Evolutionary conservation across 2,329 filamentous ascomycete genomes (phyloP).

Genomic region (Aspergillus pseudotamarii): DNA sequence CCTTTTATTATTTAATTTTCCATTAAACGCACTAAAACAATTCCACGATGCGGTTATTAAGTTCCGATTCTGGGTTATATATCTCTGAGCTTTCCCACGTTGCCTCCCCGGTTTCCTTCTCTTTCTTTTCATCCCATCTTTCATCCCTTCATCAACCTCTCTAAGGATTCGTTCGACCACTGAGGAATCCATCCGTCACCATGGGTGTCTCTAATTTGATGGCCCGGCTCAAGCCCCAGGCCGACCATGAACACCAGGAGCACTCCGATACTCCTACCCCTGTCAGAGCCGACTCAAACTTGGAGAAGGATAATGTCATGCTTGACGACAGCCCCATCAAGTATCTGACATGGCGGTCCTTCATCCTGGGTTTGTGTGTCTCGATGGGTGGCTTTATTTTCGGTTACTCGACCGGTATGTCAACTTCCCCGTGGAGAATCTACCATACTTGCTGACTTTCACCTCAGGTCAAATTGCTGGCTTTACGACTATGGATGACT

Average conservation of each 20-base stretch:
- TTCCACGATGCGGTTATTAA: slow-evolving; percentile 24
- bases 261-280: slow-evolving; percentile 38
- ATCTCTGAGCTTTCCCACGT: slow-evolving; percentile 19
- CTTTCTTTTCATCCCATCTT: slow-evolving; percentile 11
- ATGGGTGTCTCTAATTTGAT: slow-evolving; percentile 37
- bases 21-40: slow-evolving; percentile 2
- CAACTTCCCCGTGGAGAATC: neutral
- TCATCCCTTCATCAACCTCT: neutral
- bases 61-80: slow-evolving; percentile 25
- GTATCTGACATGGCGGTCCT: slow-evolving; percentile 46
- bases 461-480: slow-evolving; percentile 46
- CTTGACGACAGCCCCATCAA: slow-evolving; percentile 47
- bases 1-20: slow-evolving; percentile 17
- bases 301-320: slow-evolving; percentile 36
- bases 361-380: slow-evolving; percentile 48
- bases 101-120: slow-evolving; percentile 16
- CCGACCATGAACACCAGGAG: slow-evolving; percentile 34
- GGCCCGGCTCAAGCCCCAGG: slow-evolving; percentile 32
- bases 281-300: slow-evolving; percentile 33
- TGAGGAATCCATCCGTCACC: slow-evolving; percentile 12
- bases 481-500: slow-evolving; percentile 51
- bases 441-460: slow-evolving; percentile 1
- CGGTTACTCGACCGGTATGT: slow-evolving; percentile 47
- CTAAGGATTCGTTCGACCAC: slow-evolving; percentile 5
- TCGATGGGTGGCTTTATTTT: slow-evolving; percentile 54